These are phyloP conservation scores for Pilaira anomala DNA, from an alignment of 192 early-diverging fungal genomes.

Conservation along the genomic window DNA sequence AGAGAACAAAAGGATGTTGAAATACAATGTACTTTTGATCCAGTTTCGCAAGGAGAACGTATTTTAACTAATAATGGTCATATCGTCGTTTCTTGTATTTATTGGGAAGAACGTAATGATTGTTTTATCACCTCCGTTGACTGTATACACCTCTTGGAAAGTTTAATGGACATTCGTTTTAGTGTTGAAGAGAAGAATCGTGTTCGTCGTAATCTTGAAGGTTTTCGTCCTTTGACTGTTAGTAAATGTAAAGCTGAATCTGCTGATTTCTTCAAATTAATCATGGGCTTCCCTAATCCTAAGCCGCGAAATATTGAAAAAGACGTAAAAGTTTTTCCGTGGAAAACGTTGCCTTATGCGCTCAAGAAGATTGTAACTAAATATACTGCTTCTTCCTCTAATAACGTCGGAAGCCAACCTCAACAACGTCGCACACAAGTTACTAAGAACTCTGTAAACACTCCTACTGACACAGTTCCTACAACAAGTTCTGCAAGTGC, in stretches of 20 bases:
- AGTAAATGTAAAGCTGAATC: slow-evolving; percentile 71
- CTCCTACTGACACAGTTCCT: no score
- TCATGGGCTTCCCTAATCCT: slow-evolving; percentile 78
- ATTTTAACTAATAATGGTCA: slow-evolving; percentile 4
- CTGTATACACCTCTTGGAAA: slow-evolving; percentile 70
- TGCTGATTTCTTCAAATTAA: slow-evolving; percentile 69
- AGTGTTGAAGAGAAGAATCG: slow-evolving; percentile 82
- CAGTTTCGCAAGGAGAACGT: slow-evolving; percentile 54
- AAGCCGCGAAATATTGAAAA: slow-evolving; percentile 87
- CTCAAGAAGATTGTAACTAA: slow-evolving; percentile 77
- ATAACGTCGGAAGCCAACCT: not conserved
- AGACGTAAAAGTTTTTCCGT: slow-evolving; percentile 82
- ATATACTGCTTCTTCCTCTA: slow-evolving; percentile 41
- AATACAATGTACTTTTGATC: slow-evolving; percentile 66
- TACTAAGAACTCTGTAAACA: no score
- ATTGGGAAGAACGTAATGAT: slow-evolving; percentile 68
- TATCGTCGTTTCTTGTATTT: slow-evolving; percentile 77
- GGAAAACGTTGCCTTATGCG: slow-evolving; percentile 64
- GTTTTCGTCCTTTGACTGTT: slow-evolving; percentile 71
- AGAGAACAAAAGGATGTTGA: slow-evolving; percentile 59
- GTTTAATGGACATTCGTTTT: slow-evolving; percentile 65
- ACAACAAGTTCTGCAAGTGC: no score
- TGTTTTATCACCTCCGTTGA: slow-evolving; percentile 78
- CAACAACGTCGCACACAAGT: not conserved
- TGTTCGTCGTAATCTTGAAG: slow-evolving; percentile 81